Evolutionary conservation across 495 filamentous ascomycete species (phyloP).

Genomic region (Lasiosphaeriaceae sp.): DNA sequence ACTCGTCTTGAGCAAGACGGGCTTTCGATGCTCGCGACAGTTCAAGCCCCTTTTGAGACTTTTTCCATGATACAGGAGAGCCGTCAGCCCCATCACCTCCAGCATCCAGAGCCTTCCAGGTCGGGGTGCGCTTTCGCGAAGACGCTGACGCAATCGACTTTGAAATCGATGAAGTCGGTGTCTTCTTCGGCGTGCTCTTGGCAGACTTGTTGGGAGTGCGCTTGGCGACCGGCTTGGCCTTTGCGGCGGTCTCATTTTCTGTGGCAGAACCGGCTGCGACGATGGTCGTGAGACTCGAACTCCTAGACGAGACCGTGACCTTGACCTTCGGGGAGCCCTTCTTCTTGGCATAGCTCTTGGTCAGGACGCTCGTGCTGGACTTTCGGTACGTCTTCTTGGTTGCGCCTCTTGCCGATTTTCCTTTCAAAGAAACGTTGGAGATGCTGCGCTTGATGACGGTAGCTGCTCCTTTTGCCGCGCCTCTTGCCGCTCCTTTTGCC

Average conservation of each 20-base stretch:
- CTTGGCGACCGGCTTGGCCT: slow-evolving; percentile 8
- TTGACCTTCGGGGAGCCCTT: slow-evolving; percentile 1
- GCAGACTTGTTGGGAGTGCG: slow-evolving; percentile 5
- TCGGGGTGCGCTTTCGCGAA: slow-evolving; percentile 15
- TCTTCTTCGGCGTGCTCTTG: slow-evolving; percentile 9
- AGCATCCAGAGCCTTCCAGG: slow-evolving; percentile 12
- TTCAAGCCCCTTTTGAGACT: neutral
- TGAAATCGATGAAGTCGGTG: neutral
- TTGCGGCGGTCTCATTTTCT: neutral
- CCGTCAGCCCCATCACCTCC: neutral
- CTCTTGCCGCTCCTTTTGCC: slow-evolving; percentile 23
- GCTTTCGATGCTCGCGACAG: neutral
- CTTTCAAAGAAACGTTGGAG: slow-evolving; percentile 34
- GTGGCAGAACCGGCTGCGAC: slow-evolving; percentile 15
- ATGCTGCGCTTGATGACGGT: slow-evolving; percentile 34
- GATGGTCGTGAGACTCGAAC: slow-evolving; percentile 22
- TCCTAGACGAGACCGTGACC: slow-evolving; percentile 10
- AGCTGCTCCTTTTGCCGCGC: slow-evolving; percentile 24
- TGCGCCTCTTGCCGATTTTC: slow-evolving; percentile 21
- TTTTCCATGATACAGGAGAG: neutral
- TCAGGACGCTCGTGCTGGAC: neutral
- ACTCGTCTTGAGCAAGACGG: slow-evolving; percentile 2
- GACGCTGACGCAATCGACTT: slow-evolving; percentile 4
- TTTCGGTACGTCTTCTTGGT: neutral
- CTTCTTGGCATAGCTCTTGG: neutral